Evolutionary conservation across 768 basidiomycete species (phyloP).

Genomic region (Boletus huronensis): DNA sequence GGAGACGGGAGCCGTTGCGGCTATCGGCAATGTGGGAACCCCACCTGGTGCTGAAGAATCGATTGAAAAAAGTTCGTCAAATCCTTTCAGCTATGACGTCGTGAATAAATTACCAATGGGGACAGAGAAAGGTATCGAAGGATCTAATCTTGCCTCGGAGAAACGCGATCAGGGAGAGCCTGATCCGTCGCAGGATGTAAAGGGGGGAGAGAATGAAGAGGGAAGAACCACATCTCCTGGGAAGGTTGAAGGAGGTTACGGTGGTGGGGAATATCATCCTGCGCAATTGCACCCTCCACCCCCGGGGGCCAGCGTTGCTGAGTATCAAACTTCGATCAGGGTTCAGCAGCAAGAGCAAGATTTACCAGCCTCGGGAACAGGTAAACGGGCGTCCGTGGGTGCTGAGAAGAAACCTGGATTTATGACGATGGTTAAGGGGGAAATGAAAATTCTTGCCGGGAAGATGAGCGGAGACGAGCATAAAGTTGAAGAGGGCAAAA

Average conservation of each 20-base stretch:
- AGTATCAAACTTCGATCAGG: not conserved
- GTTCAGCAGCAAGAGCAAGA: not conserved
- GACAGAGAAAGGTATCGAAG: not conserved
- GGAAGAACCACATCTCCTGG: not conserved
- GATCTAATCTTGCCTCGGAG: not conserved
- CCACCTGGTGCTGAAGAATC: not conserved
- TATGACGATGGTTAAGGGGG: constrained; percentile 31
- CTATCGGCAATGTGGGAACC: not conserved
- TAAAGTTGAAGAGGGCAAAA: constrained; percentile 29
- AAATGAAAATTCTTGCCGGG: constrained; percentile 33
- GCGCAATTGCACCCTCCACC: constrained; percentile 29
- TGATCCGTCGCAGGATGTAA: not conserved
- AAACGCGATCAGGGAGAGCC: not conserved
- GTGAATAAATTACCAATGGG: not conserved
- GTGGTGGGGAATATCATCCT: constrained; percentile 26
- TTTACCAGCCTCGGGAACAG: not conserved
- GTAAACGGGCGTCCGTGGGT: not conserved
- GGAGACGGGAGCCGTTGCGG: not conserved
- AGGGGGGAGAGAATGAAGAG: constrained; percentile 1
- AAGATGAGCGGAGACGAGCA: constrained; percentile 28
- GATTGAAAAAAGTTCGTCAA: constrained; percentile 11
- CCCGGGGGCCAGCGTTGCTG: constrained; percentile 14
- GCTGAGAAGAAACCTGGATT: constrained; percentile 26
- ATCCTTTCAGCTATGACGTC: not conserved
- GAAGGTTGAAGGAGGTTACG: constrained; percentile 3